Evolutionary conservation across 208 protist genomes (phyloP).

Genomic region (Trypanosoma melophagium): DNA sequence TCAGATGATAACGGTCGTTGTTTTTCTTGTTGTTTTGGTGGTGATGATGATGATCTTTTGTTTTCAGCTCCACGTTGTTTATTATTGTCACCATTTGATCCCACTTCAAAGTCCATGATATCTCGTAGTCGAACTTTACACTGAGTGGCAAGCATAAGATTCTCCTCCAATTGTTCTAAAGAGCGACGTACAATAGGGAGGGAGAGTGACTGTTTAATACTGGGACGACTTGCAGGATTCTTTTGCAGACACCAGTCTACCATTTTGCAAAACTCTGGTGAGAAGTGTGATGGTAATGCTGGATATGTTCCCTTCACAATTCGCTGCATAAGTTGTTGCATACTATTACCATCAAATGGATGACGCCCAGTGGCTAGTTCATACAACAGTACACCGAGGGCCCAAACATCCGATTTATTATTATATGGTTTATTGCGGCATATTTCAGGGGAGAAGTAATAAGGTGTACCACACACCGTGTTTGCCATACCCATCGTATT

Average conservation of each 20-base stretch:
- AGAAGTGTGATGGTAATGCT: constrained; percentile 84
- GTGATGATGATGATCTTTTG: constrained; percentile 4
- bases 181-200: constrained; percentile 69
- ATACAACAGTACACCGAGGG: constrained; percentile 88
- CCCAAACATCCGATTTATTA: constrained; percentile 96
- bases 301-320: constrained; percentile 87
- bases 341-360: constrained; percentile 92
- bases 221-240: constrained; percentile 69
- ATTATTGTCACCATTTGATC: constrained; percentile 19
- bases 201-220: constrained; percentile 74
- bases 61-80: neutral
- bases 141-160: constrained; percentile 89
- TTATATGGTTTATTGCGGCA: constrained; percentile 95
- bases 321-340: constrained; percentile 93
- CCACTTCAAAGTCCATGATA: constrained; percentile 84
- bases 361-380: constrained; percentile 86
- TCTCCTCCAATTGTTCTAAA: constrained; percentile 81
- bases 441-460: constrained; percentile 96
- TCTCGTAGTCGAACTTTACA: constrained; percentile 83
- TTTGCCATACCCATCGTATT: constrained; percentile 92
- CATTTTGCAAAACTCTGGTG: constrained; percentile 80
- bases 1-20: no score
- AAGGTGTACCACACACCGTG: constrained; percentile 93
- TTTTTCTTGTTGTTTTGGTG: constrained; percentile 13
- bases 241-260: constrained; percentile 89